Evolutionary conservation across 345 rosid genomes (phyloP), one percentile per base, ranked within the genome.

Genomic region (Arabis hirsuta): DNA sequence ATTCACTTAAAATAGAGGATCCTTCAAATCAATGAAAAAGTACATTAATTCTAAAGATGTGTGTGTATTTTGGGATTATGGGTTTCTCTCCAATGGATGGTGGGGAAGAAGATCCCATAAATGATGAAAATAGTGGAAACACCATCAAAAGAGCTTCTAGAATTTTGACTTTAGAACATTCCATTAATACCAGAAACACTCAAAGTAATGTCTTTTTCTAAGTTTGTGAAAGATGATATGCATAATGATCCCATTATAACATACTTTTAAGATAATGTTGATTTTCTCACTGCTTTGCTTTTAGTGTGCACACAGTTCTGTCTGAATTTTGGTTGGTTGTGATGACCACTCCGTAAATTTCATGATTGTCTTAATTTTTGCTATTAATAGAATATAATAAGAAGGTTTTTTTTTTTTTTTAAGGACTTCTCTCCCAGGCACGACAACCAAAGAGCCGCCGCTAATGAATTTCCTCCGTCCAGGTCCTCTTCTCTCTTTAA

Each of bases 101-200:
- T 62, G 79, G 79, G 52, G 65, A 54, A 34, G 58, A 75, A 45
- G 69, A 68, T 68, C 69, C 36, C 52, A 61, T 38, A 61, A 61
- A 53, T 46, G 64, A 32, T 54, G 74, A 75, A 38, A 75, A 75
- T 75, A 68, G 79, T 84, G 87, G 87, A 73, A 59, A 55, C 69
- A 72, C 71, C 85, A 81, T 80, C 71, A 47, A 62, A 26, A 26
- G 14, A 62, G 68, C 76, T 74, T 81, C 83, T 79, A 81, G 87
- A 83, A 67, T 83, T 65, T 69, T 84, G 87, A 84, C 87, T 83
- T 52, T 51, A 75, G 81, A 79, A 48, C 69, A 63, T 81, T 76
- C 81, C 44, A 75, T 75, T 68, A 50, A 66, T n/a, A 59, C 67
- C 58, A 67, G 54, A 61, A 45, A 55, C 73, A 59, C 48, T 52